Evolutionary conservation across 768 basidiomycete genomes (phyloP).

Genomic region (Podaxis pistillaris): DNA sequence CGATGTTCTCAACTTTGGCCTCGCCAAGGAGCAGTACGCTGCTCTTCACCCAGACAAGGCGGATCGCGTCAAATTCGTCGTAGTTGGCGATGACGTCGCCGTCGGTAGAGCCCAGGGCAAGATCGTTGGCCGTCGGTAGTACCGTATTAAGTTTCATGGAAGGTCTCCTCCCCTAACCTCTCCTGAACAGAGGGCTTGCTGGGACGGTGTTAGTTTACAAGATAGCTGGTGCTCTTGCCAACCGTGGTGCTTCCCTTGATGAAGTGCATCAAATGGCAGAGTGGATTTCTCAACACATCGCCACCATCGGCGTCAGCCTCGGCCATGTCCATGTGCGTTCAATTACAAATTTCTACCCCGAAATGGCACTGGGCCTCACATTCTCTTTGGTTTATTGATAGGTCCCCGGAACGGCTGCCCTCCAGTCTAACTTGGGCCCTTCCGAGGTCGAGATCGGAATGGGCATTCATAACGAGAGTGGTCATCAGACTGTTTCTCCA

Average conservation of each 20-base stretch:
- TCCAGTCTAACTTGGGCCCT: conserved; percentile 50
- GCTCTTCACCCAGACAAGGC: conserved; percentile 67
- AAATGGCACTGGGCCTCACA: background rate
- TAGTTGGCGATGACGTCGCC: conserved; percentile 89
- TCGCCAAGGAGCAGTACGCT: conserved; percentile 83
- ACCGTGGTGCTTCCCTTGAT: conserved; percentile 63
- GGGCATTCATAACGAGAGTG: conserved; percentile 91
- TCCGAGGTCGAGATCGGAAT: conserved; percentile 86
- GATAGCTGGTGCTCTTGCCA: conserved; percentile 81
- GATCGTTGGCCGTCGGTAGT: conserved; percentile 79
- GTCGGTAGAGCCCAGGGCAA: conserved; percentile 79
- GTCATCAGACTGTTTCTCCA: conserved; percentile 63
- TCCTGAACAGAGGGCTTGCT: conserved; percentile 62
- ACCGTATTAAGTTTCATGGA: background rate
- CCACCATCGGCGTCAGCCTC: conserved; percentile 82
- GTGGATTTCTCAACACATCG: conserved; percentile 64
- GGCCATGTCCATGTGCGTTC: conserved; percentile 81
- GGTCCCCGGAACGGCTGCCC: conserved; percentile 76
- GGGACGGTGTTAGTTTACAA: conserved; percentile 88
- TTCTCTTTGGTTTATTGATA: conserved; percentile 23
- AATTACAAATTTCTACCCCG: background rate
- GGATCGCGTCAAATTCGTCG: conserved; percentile 67
- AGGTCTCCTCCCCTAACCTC: background rate
- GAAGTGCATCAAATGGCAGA: conserved; percentile 67
- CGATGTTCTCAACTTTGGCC: conserved; percentile 88